Evolutionary conservation across 2,329 filamentous ascomycete genomes (phyloP).

Genomic region (Fulvia fulva): DNA sequence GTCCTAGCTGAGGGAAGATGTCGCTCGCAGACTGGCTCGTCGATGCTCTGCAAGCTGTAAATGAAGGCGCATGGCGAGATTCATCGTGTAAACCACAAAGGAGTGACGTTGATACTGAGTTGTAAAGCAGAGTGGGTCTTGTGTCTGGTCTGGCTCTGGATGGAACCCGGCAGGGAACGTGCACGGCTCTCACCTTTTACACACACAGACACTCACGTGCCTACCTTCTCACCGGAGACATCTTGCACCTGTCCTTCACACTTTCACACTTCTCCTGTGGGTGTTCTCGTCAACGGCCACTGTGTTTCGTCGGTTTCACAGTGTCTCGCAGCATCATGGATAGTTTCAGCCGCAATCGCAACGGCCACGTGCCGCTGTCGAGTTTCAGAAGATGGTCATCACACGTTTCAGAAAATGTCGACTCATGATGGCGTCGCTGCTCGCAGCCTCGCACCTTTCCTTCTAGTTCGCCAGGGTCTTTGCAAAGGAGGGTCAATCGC

Average conservation of each 20-base stretch:
- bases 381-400: constrained; percentile 1
- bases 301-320: constrained; percentile 1
- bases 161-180: background rate
- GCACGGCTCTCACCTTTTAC: background rate
- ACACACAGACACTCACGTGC: too few relatives aligned
- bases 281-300: background rate
- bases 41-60: background rate
- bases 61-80: background rate
- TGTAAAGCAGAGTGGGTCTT: constrained; percentile 5
- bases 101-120: constrained; percentile 6
- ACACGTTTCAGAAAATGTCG: constrained; percentile 2
- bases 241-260: background rate
- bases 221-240: background rate
- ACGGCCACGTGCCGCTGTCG: background rate
- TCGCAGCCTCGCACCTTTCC: background rate
- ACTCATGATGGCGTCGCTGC: constrained; percentile 1
- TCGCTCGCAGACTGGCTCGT: background rate
- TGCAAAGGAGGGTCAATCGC: constrained; percentile 5
- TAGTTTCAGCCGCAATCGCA: background rate
- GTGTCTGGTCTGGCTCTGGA: background rate
- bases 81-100: background rate
- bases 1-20: background rate
- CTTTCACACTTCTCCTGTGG: background rate
- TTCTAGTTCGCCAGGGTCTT: constrained; percentile 10
- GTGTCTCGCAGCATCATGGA: background rate